Percentiles rank a stretch among this genome's conserved stretches.
Conservation (phyloP, 768 basidiomycete genomes). For the Suillus variegatus region DNA sequence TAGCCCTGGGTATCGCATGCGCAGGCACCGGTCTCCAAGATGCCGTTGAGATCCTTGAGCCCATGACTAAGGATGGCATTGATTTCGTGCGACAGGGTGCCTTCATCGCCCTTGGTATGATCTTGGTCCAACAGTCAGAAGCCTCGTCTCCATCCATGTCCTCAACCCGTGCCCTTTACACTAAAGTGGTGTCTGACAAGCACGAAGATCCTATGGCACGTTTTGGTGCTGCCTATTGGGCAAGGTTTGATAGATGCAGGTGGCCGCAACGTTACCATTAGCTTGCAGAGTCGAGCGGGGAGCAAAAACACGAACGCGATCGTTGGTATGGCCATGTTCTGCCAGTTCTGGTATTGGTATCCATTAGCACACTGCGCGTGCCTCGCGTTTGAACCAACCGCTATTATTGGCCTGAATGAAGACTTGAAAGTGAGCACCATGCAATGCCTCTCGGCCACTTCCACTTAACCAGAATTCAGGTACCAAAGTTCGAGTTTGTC, state of each 20-base stretch:
- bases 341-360: constrained; percentile 99
- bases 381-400: constrained; percentile 93
- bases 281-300: constrained; percentile 89
- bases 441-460: constrained; percentile 5
- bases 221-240: constrained; percentile 93
- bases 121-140: constrained; percentile 95
- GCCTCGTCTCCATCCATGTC: constrained; percentile 82
- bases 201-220: constrained; percentile 99
- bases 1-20: constrained; percentile 96
- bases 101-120: constrained; percentile 93
- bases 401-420: constrained; percentile 87
- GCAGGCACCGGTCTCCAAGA: constrained; percentile 93
- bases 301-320: constrained; percentile 92
- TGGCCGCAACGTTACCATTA: constrained; percentile 94
- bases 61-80: constrained; percentile 97
- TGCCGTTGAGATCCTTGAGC: constrained; percentile 94
- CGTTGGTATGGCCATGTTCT: constrained; percentile 97
- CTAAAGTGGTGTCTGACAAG: constrained; percentile 91
- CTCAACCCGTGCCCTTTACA: constrained; percentile 79
- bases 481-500: constrained; percentile 90
- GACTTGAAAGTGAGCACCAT: constrained; percentile 60
- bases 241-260: constrained; percentile 99
- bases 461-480: constrained; percentile 41
- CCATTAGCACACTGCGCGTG: constrained; percentile 93
- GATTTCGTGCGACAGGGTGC: constrained; percentile 99